Evolutionary conservation across 257 asterid genomes (phyloP).

Genomic region (Ocimum tenuiflorum): DNA sequence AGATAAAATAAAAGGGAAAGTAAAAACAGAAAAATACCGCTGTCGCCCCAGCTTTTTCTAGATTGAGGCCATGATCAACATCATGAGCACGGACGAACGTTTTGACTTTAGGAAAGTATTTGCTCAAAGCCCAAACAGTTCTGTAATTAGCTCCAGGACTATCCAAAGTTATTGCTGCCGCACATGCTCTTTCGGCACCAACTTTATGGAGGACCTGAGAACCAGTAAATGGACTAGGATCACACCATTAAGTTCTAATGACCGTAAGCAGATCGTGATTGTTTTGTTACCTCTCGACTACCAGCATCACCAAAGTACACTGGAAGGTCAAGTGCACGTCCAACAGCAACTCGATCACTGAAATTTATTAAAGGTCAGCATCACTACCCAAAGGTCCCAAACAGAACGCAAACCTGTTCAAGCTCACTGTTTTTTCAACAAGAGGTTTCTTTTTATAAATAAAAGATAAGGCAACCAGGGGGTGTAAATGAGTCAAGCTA

Average conservation of each 20-base stretch:
- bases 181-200: constrained; percentile 98
- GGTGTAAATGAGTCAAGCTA: no score
- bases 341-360: constrained; percentile 94
- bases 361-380: constrained; percentile 18
- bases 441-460: no score
- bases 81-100: constrained; percentile 99
- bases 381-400: background rate
- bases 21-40: constrained; percentile 54
- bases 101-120: constrained; percentile 86
- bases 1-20: constrained; percentile 1
- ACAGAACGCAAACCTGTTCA: background rate
- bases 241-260: background rate
- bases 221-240: constrained; percentile 17
- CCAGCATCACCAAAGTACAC: constrained; percentile 99
- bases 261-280: constrained; percentile 13
- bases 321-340: constrained; percentile 99
- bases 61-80: constrained; percentile 92
- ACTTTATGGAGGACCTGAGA: constrained; percentile 91
- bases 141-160: constrained; percentile 99
- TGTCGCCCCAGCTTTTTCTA: constrained; percentile 98
- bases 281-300: constrained; percentile 76
- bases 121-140: constrained; percentile 99
- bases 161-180: constrained; percentile 94
- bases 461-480: no score
- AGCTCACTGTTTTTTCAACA: constrained; percentile 5